Evolutionary conservation across 306 rosid genomes (phyloP).

Genomic region (Cercis canadensis): DNA sequence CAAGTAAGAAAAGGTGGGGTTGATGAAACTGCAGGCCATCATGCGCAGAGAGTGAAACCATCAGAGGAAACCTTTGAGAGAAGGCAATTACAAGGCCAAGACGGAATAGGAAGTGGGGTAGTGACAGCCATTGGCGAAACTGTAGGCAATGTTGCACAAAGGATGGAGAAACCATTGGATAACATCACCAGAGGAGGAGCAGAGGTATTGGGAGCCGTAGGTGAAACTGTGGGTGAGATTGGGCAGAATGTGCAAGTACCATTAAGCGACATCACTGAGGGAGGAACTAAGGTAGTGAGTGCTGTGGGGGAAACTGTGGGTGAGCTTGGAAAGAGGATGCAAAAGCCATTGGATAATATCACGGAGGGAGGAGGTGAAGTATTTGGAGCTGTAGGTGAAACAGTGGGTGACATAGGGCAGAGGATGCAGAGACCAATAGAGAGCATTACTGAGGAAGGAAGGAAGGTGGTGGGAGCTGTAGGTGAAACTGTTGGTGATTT

Average conservation of each 20-base stretch:
- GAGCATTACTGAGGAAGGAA: too few species aligned
- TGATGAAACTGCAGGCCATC: too few species aligned
- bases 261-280: neutral
- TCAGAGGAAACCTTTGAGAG: too few species aligned
- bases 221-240: neutral
- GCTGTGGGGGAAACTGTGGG: too few species aligned
- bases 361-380: constrained; percentile 35
- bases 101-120: constrained; percentile 29
- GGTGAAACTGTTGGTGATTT: too few species aligned
- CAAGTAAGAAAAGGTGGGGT: too few species aligned
- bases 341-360: constrained; percentile 32
- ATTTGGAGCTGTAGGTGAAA: constrained; percentile 51
- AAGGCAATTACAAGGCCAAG: too few species aligned
- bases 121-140: constrained; percentile 30
- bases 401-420: constrained; percentile 37
- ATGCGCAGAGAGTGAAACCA: too few species aligned
- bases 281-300: neutral
- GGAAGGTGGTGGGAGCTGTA: too few species aligned
- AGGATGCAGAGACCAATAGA: too few species aligned
- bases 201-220: neutral
- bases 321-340: constrained; percentile 14
- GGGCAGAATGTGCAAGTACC: too few species aligned
- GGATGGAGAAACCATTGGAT: neutral
- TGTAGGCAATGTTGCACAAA: constrained; percentile 19
- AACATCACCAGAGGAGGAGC: neutral